Evolutionary conservation across 2,329 filamentous ascomycete species (phyloP).

Genomic region (Septoria linicola): DNA sequence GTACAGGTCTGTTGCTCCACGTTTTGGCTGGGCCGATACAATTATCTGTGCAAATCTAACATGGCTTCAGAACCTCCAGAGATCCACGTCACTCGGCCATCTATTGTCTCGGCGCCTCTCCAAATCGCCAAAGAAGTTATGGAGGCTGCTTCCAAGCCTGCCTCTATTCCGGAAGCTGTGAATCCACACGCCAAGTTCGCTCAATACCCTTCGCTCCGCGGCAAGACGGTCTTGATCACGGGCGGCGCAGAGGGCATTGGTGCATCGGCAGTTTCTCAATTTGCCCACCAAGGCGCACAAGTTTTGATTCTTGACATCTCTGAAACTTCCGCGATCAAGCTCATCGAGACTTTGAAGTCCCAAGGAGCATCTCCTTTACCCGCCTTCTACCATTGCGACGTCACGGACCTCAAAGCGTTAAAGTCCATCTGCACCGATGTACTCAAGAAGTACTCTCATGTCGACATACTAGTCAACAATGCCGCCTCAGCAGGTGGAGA

Average conservation of each 20-base stretch:
- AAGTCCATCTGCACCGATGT: conserved; percentile 46
- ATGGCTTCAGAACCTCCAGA: background rate
- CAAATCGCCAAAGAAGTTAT: conserved; percentile 10
- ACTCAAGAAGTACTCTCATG: conserved; percentile 46
- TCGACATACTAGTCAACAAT: conserved; percentile 64
- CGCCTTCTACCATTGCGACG: conserved; percentile 47
- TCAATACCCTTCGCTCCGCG: conserved; percentile 44
- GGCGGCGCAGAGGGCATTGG: conserved; percentile 66
- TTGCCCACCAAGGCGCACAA: conserved; percentile 58
- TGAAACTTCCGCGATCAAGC: conserved; percentile 48
- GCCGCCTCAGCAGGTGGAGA: conserved; percentile 58
- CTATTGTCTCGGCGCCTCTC: conserved; percentile 4
- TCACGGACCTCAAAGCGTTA: conserved; percentile 54
- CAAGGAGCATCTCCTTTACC: conserved; percentile 19
- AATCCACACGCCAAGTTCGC: conserved; percentile 17
- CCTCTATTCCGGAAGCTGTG: conserved; percentile 11
- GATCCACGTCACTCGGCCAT: conserved; percentile 4
- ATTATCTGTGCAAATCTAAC: too few species aligned
- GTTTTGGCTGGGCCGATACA: too few species aligned
- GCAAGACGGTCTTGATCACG: conserved; percentile 63
- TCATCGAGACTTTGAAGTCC: conserved; percentile 43
- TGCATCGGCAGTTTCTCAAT: conserved; percentile 57
- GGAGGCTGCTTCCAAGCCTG: background rate
- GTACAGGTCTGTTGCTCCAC: too few species aligned
- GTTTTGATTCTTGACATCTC: conserved; percentile 63